Base-by-base conservation (phyloP, 352 stramenopile genomes). In the Porosira glacialis region DNA sequence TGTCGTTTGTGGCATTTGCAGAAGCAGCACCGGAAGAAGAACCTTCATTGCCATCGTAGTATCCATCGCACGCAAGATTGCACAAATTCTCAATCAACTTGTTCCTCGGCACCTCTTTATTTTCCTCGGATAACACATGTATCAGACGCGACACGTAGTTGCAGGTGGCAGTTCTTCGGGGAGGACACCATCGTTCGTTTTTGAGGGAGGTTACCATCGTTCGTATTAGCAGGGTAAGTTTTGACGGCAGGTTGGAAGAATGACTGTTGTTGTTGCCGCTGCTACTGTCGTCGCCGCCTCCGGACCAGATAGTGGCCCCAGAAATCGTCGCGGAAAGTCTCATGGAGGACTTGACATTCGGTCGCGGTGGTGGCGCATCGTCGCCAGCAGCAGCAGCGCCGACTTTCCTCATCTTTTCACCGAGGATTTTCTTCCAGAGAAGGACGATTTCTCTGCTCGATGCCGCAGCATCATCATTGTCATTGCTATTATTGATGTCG, bases 11-110 rank as follows among this genome's bases (percentile, higher is more conserved):
- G 27, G 61, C 51, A 62, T 75, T 65, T 28, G 51, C 60, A 21
- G 68, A 28, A 33, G 55, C 45, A 11, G 66, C 66, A 26, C 44
- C 44, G 52, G 45, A 51, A 48, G 55, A 64, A 48, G 45, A 57
- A n/a, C n/a, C n/a, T n/a, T n/a, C 31, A 47, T 27, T 17, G 58
- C n/a, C 43, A 33, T 45, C 44, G 5, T n/a, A 15, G 49, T 26
- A 13, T n/a, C 22, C 15, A 22, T 75, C 51, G 24, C 50, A 80
- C 39, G 75, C 75, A 21, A 77, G 28, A 30, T 5, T 55, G 31
- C 80, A 87, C 28, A 90, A 41, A 35, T 81, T 87, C 55, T 74
- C 65, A 8, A 90, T 35, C 27, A 90, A 57, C 55, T 90, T 90
- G 30, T 49, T 43, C 47, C 59, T 72, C 22, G 78, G 67, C 60